Base-by-base conservation (phyloP, 768 basidiomycete genomes). In the Lactifluus subvellereus region DNA sequence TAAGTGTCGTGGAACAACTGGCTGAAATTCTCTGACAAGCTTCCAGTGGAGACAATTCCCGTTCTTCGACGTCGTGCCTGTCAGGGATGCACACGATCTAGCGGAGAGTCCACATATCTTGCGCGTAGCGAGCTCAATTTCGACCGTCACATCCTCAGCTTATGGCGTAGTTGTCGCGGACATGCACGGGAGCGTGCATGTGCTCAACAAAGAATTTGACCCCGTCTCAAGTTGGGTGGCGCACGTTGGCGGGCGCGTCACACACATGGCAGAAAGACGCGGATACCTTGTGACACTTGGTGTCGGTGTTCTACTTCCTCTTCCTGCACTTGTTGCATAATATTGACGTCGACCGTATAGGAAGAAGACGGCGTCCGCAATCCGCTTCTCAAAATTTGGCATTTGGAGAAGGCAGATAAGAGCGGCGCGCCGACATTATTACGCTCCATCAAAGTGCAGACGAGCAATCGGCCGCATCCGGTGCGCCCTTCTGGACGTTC, bases 231-330 rank as follows among this genome's bases (percentile, higher is more conserved):
- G 87, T 63, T 95, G 92, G 92, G 72, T 91, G 53, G 92, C 90
- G 6, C 89, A 94, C 73, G 77, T 81, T 13, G 82, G 79, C 10
- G 93, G 93, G 43, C 78, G 91, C 40, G 91, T 94, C 18, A 92
- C 89, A 9, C 92, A 94, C 70, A 87, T 97, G 85, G 80, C 82
- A 0, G 94, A 96, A 74, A 81, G 82, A 53, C 84, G 84, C 67
- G 90, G 89, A 0, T 78, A 94, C 45, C 77, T 98, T 33, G 78
- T 98, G n/a, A 92, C 93, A 4, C 79, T 98, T 27, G 96, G 95
- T 35, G 94, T 94, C 70, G 55, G 89, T 80, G 22, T 45, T 40
- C 51, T 30, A 2, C 47, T 53, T 49, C 27, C 47, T 65, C 62
- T 37, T 55, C 6, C n/a, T 54, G 22, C 27, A 22, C 18, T 51